phyloP scores from a whole-genome alignment of 257 asterid genomes.

The Coffea eugenioides region DNA sequence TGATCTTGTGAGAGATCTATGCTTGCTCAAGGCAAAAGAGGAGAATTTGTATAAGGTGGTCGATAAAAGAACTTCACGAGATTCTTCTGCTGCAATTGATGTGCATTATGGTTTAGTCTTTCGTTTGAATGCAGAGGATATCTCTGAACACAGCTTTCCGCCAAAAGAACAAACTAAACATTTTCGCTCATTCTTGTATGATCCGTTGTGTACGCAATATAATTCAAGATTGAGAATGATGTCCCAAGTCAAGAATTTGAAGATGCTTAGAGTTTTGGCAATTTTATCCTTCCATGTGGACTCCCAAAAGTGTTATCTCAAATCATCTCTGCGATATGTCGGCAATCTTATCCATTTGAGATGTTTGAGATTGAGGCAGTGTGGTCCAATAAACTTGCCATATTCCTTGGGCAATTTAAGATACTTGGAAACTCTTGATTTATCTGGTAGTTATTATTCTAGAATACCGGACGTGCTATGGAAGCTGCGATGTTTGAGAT shows the following conservation, averaged over 20 bases:
- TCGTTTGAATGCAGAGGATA: background rate
- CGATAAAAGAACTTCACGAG: background rate
- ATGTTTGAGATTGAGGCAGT: background rate
- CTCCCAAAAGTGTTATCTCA: too few relatives aligned
- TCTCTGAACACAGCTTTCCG: background rate
- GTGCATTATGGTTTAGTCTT: background rate
- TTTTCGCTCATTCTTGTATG: background rate
- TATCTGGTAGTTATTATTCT: too few relatives aligned
- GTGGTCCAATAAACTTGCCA: background rate
- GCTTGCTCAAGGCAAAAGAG: background rate
- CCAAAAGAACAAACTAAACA: background rate
- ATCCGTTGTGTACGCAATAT: too few relatives aligned
- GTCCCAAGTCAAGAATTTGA: background rate
- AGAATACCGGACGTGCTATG: background rate
- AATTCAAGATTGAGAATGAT: too few relatives aligned
- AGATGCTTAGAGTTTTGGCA: background rate
- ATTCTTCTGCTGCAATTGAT: too few relatives aligned
- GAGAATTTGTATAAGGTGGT: background rate
- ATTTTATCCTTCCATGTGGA: background rate
- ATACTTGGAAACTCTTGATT: background rate
- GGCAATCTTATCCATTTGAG: background rate
- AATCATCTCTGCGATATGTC: background rate
- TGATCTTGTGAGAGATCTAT: constrained; percentile 4
- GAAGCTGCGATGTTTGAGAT: background rate
- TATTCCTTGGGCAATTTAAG: background rate